Conservation (phyloP, 2,329 filamentous ascomycete species). For the Ceratocystis colombiana region DNA sequence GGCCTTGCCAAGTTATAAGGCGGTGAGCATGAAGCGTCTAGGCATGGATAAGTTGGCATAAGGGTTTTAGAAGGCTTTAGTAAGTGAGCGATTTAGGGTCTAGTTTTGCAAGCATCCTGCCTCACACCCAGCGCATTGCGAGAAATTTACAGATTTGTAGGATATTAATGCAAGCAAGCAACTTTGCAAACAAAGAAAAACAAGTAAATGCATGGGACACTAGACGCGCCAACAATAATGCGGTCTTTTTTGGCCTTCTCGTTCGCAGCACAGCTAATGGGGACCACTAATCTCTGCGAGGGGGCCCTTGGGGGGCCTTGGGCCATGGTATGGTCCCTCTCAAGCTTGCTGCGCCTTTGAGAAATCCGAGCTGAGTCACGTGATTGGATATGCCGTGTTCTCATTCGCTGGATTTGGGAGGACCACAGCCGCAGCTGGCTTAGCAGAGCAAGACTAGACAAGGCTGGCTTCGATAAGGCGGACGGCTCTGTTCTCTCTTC, state of each 20-base stretch:
- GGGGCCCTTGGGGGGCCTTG: neutral
- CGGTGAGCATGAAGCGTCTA: conserved; percentile 6
- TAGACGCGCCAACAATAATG: neutral
- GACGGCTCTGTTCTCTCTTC: neutral
- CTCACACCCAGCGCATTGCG: neutral
- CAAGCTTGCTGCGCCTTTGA: conserved; percentile 13
- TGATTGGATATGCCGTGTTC: neutral
- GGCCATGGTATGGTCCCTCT: conserved; percentile 15
- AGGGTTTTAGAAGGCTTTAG: too few species aligned
- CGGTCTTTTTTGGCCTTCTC: neutral
- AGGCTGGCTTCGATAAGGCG: neutral
- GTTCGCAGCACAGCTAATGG: neutral
- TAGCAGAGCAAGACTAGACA: neutral
- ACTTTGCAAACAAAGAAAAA: too few species aligned
- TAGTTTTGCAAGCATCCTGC: neutral
- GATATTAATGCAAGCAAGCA: too few species aligned
- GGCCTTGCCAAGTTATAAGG: neutral
- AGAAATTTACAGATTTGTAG: neutral
- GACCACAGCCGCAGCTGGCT: conserved; percentile 8
- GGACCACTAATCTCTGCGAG: neutral
- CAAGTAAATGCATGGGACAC: neutral
- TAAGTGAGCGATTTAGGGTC: neutral
- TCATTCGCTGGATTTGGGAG: conserved; percentile 9
- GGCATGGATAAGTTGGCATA: neutral
- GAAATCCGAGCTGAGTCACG: conserved; percentile 13